Base-by-base conservation (phyloP, 768 basidiomycete genomes). In the Cantharellus anzutake region DNA sequence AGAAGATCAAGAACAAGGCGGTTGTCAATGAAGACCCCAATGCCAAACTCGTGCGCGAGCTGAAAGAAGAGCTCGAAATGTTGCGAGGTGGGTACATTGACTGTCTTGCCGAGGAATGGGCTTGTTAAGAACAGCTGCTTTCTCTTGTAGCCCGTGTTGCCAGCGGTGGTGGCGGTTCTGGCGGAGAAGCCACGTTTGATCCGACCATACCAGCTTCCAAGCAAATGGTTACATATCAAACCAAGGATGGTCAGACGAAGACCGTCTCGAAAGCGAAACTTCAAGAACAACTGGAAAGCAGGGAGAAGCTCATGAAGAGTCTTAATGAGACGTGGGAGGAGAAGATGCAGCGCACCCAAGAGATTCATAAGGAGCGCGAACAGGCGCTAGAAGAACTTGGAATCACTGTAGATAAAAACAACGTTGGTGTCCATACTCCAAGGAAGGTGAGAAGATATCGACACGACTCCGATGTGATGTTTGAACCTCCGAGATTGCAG, bases 1-100 rank as follows among this genome's bases (percentile, higher is more conserved):
- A 99, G 84, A 94, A 94, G 83, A 99, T 99, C 73, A 97, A 93
- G 82, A 99, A 97, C 73, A 94, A 97, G 75, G 94, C 96, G 14
- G 82, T 98, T 61, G 88, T 99, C 64, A 99, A 99, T 73, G 96
- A 99, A 74, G 96, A 99, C 78, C 96, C 96, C 40, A 99, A 97
- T 67, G 94, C 94, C 68, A 97, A 91, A 75, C 84, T 99, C 60
- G 93, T 99, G 60, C 84, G 93, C 55, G 94, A 98, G 72, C 85
- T 99, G 70, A 99, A 98, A 72, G 96, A 98, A 74, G 96, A 99
- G 72, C 75, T 99, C 51, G 89, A 94, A 69, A 76, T 86, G 73
- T 83, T 97, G 52, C 80, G 91, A 76, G 84, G 84, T 83, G 71
- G 67, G 74, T 65, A 29, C 58, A 62, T 59, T 29, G 20, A 29